Base-by-base conservation (phyloP, 768 basidiomycete genomes). In the Termitomyces sp. region DNA sequence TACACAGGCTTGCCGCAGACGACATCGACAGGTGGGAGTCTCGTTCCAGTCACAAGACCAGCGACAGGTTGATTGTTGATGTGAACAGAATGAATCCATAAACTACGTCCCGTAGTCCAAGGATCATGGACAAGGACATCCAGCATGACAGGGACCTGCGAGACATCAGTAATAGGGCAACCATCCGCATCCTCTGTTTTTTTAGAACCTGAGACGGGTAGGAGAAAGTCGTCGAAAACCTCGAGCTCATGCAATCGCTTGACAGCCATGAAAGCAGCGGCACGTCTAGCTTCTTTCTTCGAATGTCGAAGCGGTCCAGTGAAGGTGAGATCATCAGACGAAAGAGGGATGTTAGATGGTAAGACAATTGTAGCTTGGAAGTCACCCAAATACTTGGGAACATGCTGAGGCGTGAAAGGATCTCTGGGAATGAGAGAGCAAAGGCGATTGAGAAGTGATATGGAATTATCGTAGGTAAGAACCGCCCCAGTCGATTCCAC, bases 221-320 rank as follows among this genome's bases (percentile, higher is more conserved):
- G 77, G 2, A 96, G 79, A 65, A 89, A 86, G 56, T 93, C 86
- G 63, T 95, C 87, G 62, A 95, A 87, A 5, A 91, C 86, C 29
- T 87, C 81, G n/a, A 91, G 72, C 29, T 76, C 74, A 58, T 86
- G 82, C 16, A 96, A 77, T 2, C 76, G 75, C 62, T 82, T 85
- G 21, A 92, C 89, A 3, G 89, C 92, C 59, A 83, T 71, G 67
- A 92, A 95, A 0, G 92, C 89, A 11, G 83, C 92, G 3, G 89
- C 88, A 7, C 93, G 85, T 63, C 85, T 91, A 0, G 94, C 92
- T 65, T 90, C 90, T 58, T 81, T 85, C 68, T 93, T 95, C 12
- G 89, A 82, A 43, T 77, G 73, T 56, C 80, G 82, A 5, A 53
- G 58, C 4, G 89, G 87, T 0, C 91, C 91, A 14, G 72, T 66